These are phyloP conservation scores for Podospora didyma DNA, from an alignment of 495 filamentous ascomycete species.

Conservation along the genomic window DNA sequence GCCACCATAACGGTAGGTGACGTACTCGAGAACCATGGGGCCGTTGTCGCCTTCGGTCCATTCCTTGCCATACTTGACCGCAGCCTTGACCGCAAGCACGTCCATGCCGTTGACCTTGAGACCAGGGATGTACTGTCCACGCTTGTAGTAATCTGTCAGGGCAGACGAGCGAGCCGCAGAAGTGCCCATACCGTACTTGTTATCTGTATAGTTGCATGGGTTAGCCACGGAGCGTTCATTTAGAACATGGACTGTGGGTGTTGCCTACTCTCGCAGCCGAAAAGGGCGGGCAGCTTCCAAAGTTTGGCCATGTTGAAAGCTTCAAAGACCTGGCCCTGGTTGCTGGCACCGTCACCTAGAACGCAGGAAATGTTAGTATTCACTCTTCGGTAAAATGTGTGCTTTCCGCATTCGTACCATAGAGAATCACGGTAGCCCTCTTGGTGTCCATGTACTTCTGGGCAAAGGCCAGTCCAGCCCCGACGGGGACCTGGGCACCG, in stretches of 20 bases:
- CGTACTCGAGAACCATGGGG: conserved; percentile 94
- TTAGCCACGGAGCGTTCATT: not conserved
- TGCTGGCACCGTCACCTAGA: conserved; percentile 78
- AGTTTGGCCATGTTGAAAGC: conserved; percentile 99
- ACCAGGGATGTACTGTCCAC: conserved; percentile 98
- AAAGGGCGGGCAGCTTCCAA: conserved; percentile 91
- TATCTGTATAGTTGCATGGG: conserved; percentile 57
- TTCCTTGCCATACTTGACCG: conserved; percentile 86
- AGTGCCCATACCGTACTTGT: conserved; percentile 99
- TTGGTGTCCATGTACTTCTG: conserved; percentile 86
- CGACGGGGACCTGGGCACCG: conserved; percentile 96
- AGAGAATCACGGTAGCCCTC: conserved; percentile 83
- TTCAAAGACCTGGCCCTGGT: conserved; percentile 99
- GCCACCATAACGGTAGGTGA: conserved; percentile 98
- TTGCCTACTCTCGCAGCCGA: conserved; percentile 92
- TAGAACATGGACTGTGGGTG: not conserved
- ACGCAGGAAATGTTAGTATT: conserved; percentile 2
- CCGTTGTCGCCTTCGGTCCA: conserved; percentile 77
- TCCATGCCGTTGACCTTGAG: conserved; percentile 99
- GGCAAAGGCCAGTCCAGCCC: conserved; percentile 93
- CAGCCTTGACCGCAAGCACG: conserved; percentile 94
- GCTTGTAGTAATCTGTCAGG: conserved; percentile 99
- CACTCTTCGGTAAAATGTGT: not conserved
- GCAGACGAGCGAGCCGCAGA: conserved; percentile 90
- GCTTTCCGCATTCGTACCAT: conserved; percentile 48